Evolutionary conservation across 2,329 filamentous ascomycete genomes (phyloP).

Genomic region (Herpotrichia juniperi): DNA sequence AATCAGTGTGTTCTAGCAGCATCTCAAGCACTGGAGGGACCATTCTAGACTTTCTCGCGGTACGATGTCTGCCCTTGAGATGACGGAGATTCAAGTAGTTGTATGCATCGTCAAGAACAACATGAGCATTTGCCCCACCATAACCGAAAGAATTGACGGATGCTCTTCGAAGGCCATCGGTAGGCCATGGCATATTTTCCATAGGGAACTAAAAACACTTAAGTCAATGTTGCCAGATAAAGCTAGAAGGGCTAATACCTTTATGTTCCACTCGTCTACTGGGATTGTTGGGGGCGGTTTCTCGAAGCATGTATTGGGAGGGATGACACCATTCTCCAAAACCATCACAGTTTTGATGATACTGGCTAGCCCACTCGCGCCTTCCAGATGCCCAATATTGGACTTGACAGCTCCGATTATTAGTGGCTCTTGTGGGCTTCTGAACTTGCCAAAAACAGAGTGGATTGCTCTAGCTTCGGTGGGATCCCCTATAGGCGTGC

Average conservation of each 20-base stretch:
- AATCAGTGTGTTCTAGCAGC: too few relatives aligned
- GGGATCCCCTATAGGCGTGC: constrained; percentile 59
- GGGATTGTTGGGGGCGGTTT: constrained; percentile 19
- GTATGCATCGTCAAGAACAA: constrained; percentile 21
- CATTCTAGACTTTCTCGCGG: constrained; percentile 3
- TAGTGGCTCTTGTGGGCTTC: constrained; percentile 3
- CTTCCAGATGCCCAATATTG: constrained; percentile 52
- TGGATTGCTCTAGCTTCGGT: constrained; percentile 32
- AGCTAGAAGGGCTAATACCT: neutral
- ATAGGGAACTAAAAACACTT: too few relatives aligned
- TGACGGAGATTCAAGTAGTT: constrained; percentile 1
- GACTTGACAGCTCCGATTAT: constrained; percentile 32
- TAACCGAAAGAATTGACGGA: constrained; percentile 24
- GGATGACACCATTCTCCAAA: constrained; percentile 44
- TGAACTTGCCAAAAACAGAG: constrained; percentile 18
- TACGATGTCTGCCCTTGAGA: constrained; percentile 1
- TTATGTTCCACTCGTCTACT: constrained; percentile 31
- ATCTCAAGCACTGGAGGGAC: neutral
- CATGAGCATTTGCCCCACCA: constrained; percentile 26
- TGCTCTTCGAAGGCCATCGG: constrained; percentile 6
- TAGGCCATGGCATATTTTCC: constrained; percentile 12
- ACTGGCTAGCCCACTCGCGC: constrained; percentile 44
- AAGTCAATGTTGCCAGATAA: neutral
- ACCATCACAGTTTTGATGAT: constrained; percentile 48
- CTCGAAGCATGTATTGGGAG: constrained; percentile 28